Evolutionary conservation across 257 asterid species (phyloP), one percentile per base, ranked within the genome.

Genomic region (Sherardia arvensis): DNA sequence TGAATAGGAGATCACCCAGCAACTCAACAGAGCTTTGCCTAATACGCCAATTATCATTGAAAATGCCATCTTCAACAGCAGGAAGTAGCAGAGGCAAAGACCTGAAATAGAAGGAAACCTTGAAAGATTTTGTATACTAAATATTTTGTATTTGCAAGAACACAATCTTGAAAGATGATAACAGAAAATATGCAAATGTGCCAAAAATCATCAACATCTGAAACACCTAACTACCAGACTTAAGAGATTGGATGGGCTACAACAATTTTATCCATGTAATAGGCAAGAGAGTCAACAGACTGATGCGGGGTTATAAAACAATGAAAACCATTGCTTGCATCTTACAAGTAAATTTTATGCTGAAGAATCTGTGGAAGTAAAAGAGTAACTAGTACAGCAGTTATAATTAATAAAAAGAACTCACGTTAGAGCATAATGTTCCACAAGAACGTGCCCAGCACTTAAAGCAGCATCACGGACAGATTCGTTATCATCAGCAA

Each of bases 401-500:
- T 36, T 8, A 49, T 57, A 32, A 62, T 38, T 21, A 26, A 55
- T 6, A 61, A 55, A 47, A 58, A 66, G 62, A 43, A 71, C 95
- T 55, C 82, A 93, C 97, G 99, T 87, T 67, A 88, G 77, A 69
- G 99, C 97, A 75, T 93, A 93, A 70, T 93, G 95, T 80, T 93
- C 97, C 78, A 93, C 99, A 76, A 93, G 77, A 71, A 93, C 99
- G 83, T 85, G 99, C 75, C 99, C 99, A 65, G 97, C 96, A 74
- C 96, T 84, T 70, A 93, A 95, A 56, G 99, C 97, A 56, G 97
- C 99, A 34, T 93, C 99, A 54, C 99, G 95, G 25, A 93, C 99
- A 69, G 99, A 93, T 74, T 93, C 99, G 73, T 90, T 93, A 87
- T 93, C 99, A 80, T 93, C 99, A 67, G 99, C 99, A 61, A 93